Base-by-base conservation (phyloP, 176 grass and related monocot species). In the Calamus simplicifolius region DNA sequence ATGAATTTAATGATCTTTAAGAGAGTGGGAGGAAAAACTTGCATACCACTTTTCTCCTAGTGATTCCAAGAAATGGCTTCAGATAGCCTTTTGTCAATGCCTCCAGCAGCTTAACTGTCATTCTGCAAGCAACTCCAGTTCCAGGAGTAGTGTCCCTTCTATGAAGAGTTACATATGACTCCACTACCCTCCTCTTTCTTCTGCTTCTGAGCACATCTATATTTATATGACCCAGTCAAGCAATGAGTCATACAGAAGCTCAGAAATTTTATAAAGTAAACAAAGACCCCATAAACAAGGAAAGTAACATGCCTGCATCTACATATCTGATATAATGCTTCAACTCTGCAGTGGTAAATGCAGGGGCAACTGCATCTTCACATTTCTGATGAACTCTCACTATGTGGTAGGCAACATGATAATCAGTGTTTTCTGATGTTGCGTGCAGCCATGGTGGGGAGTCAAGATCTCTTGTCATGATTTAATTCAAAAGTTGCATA, bases 381-480 rank as follows among this genome's bases (percentile, higher is more conserved):
- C 70, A 76, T 75, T 89, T 98, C 64, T 98, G 93, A 85, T 88
- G 93, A 67, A 98, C 87, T 75, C 93, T 87, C 75, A 98, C 87
- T 54, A 98, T 92, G 69, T 98, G 93, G 78, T 98, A 87, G 71
- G 93, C 93, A 67, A 98, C 92, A 64, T 98, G 81, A 73, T 98
- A 98, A 58, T 98, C 93, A 51, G 81, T 98, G 64, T 76, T 98
- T 74, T 98, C 93, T 0, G 21, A 23, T 23, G 21, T 23, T 23
- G 21, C 21, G 21, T 23, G 21, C 21, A 23, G 21, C 21, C 21
- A 23, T 23, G 25, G 52, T 31, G 10, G 58, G 50, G 18, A 23
- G 48, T 30, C 2, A 27, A 63, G 4, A 63, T 73, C 43, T 51
- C 4, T 48, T 48, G 1, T 30, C 29, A 26, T 25, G 29, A 13